Conservation (phyloP, 129 eudicot genomes). For the Escallonia herrerae region DNA sequence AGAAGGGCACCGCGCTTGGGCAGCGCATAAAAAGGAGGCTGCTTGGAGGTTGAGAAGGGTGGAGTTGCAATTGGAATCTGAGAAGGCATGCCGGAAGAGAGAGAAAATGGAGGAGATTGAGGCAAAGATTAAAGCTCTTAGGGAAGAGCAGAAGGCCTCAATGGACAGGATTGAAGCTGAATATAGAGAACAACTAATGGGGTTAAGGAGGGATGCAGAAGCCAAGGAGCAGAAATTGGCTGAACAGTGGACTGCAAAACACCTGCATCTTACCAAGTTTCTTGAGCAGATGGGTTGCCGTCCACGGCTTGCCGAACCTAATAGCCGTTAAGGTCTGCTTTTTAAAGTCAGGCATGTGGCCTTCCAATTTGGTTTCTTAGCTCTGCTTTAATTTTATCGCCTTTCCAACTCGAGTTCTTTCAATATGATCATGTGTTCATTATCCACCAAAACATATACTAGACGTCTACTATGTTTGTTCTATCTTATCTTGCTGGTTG, state of each 20-base stretch:
- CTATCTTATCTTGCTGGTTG: too few species aligned
- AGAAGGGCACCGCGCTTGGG: constrained; percentile 54
- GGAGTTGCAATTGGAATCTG: constrained; percentile 56
- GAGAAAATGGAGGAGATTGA: constrained; percentile 57
- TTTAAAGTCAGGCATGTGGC: background rate
- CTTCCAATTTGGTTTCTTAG: background rate
- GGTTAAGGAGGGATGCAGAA: constrained; percentile 61
- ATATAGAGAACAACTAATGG: constrained; percentile 44
- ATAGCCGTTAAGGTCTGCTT: background rate
- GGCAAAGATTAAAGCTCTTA: constrained; percentile 45
- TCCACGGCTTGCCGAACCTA: background rate
- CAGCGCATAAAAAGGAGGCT: constrained; percentile 55
- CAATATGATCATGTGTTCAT: constrained; percentile 1
- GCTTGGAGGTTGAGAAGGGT: constrained; percentile 60
- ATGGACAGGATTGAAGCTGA: constrained; percentile 53
- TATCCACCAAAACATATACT: constrained; percentile 1
- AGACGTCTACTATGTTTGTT: background rate
- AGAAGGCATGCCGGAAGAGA: constrained; percentile 41
- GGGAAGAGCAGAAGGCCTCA: constrained; percentile 39
- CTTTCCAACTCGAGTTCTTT: background rate
- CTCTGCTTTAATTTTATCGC: too few species aligned
- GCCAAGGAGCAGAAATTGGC: constrained; percentile 59
- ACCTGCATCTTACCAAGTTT: constrained; percentile 35
- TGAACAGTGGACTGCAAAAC: constrained; percentile 72
- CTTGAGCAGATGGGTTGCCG: constrained; percentile 50